Percentiles rank a stretch among this genome's conserved stretches.
Conservation (phyloP, 169 alveolate genomes). For the Babesia ovata region DNA sequence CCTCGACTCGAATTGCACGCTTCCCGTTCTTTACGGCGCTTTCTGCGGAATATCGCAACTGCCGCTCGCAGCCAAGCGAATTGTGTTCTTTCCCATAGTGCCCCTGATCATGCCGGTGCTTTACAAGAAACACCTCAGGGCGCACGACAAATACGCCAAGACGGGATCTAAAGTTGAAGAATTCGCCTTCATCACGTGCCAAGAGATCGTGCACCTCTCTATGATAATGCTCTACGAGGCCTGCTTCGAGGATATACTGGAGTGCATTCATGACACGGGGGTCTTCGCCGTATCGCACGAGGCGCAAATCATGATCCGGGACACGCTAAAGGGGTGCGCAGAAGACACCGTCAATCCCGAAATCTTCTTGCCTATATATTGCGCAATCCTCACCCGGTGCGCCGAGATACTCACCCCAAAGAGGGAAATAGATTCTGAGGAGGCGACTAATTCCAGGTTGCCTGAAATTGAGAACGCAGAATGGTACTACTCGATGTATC, state of each 20-base stretch:
- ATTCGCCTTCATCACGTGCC: conserved; percentile 48
- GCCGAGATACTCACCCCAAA: conserved; percentile 23
- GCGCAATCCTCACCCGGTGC: conserved; percentile 60
- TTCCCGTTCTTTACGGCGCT: conserved; percentile 60
- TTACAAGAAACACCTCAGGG: conserved; percentile 38
- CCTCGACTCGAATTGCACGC: conserved; percentile 34
- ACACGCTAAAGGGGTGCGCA: conserved; percentile 54
- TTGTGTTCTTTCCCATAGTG: conserved; percentile 61
- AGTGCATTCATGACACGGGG: conserved; percentile 62
- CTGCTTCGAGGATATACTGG: conserved; percentile 59
- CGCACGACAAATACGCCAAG: conserved; percentile 14
- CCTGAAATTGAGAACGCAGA: conserved; percentile 36
- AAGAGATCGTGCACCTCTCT: conserved; percentile 52
- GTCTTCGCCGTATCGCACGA: conserved; percentile 45
- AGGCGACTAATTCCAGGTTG: background rate
- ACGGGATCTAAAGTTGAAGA: conserved; percentile 33
- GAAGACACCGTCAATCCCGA: conserved; percentile 59
- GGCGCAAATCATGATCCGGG: conserved; percentile 58
- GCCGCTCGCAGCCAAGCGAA: conserved; percentile 54
- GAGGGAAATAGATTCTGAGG: background rate
- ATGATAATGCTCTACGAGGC: conserved; percentile 56
- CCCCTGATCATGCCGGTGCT: conserved; percentile 54
- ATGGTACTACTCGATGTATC: background rate
- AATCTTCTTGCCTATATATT: conserved; percentile 42
- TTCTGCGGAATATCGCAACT: conserved; percentile 59